Base-by-base conservation (phyloP, 495 filamentous ascomycete species). In the Antarctomyces pellizariae region DNA sequence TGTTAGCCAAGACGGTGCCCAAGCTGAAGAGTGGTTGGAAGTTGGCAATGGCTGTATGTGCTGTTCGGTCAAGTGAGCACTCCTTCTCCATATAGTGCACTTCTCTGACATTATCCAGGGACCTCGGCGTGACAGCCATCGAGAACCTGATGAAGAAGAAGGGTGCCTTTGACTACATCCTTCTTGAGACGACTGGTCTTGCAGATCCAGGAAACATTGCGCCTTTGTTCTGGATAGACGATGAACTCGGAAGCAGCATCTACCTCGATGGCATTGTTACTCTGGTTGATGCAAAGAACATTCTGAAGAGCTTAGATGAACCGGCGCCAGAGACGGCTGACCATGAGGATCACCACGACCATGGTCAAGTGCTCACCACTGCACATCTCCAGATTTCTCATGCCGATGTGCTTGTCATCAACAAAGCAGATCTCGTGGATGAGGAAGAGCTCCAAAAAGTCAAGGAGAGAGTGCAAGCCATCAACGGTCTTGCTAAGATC, bases 221-320 rank as follows among this genome's bases (percentile, higher is more conserved):
- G 2, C 86, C 89, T 0, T 49, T 95, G 10, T 97, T 97, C 50
- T 97, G 86, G 86, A 68, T 95, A 22, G 86, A 97, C 38, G 82
- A 91, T 25, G 86, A 80, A 7, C 57, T 97, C 15, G 84, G 78
- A 2, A 90, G 80, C 45, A 77, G 69, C 10, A 90, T 97, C 36
- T 95, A 84, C 45, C 67, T 97, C 7, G 86, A 97, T 44, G 86
- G 86, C 9, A 90, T 97, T 26, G 79, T 97, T 22, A 95, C 89
- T 2, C 56, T 97, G 1, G 78, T 95, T 28, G 86, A 97, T 51
- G 84, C 89, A 18, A 83, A 82, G 49, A 93, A 93, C 39, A 74
- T 95, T 17, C 45, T 83, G 0, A 61, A 57, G 21, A 73, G 68
- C 29, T 58, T 97, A 7, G 76, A 91, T 30, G 77, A 90, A 35